Percentiles rank a stretch among this genome's conserved stretches.
These are phyloP conservation scores for Irpex sp. DNA, from an alignment of 1,284 basidiomycete genomes.

Conservation along the genomic window DNA sequence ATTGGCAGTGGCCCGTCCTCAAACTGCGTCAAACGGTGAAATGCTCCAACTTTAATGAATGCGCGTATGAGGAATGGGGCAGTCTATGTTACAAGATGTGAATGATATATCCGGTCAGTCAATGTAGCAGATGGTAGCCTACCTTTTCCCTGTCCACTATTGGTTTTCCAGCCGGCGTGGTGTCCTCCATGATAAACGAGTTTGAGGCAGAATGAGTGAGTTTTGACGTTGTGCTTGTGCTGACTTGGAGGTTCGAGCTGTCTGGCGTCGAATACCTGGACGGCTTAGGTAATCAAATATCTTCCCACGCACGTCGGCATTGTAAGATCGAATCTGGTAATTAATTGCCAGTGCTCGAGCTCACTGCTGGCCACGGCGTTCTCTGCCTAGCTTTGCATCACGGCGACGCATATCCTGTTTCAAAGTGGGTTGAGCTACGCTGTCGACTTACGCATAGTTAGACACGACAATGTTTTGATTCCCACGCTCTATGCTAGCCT, in stretches of 20 bases:
- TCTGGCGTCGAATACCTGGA: background rate
- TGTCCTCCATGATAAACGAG: conserved; percentile 23
- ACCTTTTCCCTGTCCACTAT: conserved; percentile 39
- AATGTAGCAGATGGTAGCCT: background rate
- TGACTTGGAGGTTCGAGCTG: background rate
- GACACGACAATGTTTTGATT: too few relatives aligned
- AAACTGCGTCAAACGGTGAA: conserved; percentile 67
- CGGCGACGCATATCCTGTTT: too few relatives aligned
- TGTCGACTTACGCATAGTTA: too few relatives aligned
- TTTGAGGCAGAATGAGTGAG: background rate
- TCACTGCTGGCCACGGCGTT: too few relatives aligned
- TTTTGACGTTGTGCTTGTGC: too few relatives aligned
- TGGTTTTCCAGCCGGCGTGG: conserved; percentile 26
- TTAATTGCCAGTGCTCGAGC: too few relatives aligned
- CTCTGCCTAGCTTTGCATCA: too few relatives aligned
- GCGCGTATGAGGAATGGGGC: conserved; percentile 75
- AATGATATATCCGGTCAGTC: background rate
- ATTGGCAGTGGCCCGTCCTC: conserved; percentile 72
- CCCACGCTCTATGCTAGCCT: too few relatives aligned
- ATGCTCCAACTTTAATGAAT: conserved; percentile 76
- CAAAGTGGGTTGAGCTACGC: too few relatives aligned
- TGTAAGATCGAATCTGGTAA: background rate
- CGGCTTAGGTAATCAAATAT: background rate
- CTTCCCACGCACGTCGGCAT: background rate
- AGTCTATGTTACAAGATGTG: conserved; percentile 39